These are phyloP conservation scores for Podila minutissima DNA, from an alignment of 192 early-diverging fungal genomes.

Conservation along the genomic window DNA sequence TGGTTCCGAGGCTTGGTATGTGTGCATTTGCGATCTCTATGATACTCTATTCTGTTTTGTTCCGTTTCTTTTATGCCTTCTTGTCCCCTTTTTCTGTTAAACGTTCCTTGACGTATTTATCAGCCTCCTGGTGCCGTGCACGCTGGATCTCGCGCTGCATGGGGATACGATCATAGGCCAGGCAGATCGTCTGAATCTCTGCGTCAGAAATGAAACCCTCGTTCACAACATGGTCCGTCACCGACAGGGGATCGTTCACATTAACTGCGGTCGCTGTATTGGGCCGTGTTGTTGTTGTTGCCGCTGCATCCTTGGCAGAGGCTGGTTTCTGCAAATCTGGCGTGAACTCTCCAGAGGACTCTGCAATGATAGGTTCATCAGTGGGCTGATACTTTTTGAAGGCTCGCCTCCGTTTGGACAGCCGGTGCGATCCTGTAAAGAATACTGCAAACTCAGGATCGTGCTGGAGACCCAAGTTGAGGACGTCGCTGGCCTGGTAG, in stretches of 20 bases:
- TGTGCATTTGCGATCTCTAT: too few species aligned
- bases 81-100: conserved; percentile 10
- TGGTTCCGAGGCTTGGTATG: too few species aligned
- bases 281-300: conserved; percentile 17
- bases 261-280: conserved; percentile 2
- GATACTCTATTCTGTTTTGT: not conserved
- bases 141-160: conserved; percentile 22
- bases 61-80: not conserved
- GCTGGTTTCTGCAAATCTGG: conserved; percentile 9
- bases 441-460: conserved; percentile 40
- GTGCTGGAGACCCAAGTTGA: conserved; percentile 27
- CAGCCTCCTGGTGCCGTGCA: conserved; percentile 39
- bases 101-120: conserved; percentile 31
- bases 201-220: conserved; percentile 38
- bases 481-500: conserved; percentile 25
- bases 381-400: conserved; percentile 2
- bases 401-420: conserved; percentile 31
- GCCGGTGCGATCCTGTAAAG: conserved; percentile 34
- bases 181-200: conserved; percentile 26
- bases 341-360: conserved; percentile 38
- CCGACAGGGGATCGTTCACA: conserved; percentile 24
- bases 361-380: conserved; percentile 23
- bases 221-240: conserved; percentile 37
- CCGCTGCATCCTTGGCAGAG: not conserved
- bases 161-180: conserved; percentile 7